These are phyloP conservation scores for Furcasterigmium furcatum DNA, from an alignment of 2,329 filamentous ascomycete genomes.

Conservation along the genomic window DNA sequence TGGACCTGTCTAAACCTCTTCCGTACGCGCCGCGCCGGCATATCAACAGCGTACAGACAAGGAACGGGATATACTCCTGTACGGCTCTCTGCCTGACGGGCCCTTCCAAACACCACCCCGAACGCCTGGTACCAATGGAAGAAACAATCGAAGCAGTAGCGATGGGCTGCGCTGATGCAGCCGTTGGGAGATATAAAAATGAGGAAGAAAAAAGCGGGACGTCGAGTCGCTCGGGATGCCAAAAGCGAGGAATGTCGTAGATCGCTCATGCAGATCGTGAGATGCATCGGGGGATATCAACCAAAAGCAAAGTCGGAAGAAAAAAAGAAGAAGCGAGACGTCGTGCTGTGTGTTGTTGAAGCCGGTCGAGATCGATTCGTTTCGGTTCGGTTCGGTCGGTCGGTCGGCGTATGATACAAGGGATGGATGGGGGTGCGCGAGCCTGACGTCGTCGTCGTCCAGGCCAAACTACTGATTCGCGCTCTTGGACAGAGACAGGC, in stretches of 20 bases:
- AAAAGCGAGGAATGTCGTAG: constrained; percentile 27
- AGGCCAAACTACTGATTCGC: constrained; percentile 27
- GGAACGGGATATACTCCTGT: background rate
- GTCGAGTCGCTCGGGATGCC: constrained; percentile 12
- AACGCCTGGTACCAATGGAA: constrained; percentile 4
- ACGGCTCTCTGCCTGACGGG: background rate
- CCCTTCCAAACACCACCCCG: background rate
- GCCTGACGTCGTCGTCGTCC: background rate
- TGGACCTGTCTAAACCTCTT: too few species aligned
- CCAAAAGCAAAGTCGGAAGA: constrained; percentile 22
- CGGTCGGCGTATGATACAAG: constrained; percentile 6
- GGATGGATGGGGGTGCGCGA: constrained; percentile 2
- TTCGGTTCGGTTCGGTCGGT: background rate
- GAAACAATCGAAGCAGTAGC: background rate
- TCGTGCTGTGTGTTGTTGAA: constrained; percentile 2
- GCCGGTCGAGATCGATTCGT: background rate
- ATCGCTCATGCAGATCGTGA: constrained; percentile 49
- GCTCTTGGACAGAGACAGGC: constrained; percentile 38
- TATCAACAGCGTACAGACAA: background rate
- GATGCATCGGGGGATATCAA: constrained; percentile 32
- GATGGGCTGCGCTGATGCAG: background rate
- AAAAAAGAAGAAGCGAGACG: constrained; percentile 21
- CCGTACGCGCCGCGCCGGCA: too few species aligned
- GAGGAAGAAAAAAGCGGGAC: constrained; percentile 13
- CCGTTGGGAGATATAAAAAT: background rate